These are phyloP conservation scores for Hymenoscyphus salicellus DNA, from an alignment of 2,329 filamentous ascomycete genomes.

Conservation along the genomic window DNA sequence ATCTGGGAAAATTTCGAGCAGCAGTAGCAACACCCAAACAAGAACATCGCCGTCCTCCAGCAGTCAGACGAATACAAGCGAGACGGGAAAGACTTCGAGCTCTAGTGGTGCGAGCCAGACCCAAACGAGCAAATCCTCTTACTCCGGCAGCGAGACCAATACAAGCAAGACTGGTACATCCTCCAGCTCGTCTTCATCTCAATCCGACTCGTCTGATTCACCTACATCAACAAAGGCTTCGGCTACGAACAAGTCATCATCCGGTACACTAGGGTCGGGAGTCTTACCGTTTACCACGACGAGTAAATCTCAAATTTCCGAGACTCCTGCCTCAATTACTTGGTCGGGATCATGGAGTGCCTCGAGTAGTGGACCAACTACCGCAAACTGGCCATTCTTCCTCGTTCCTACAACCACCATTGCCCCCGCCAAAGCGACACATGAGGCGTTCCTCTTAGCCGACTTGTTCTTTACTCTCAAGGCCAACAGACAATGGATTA, in stretches of 20 bases:
- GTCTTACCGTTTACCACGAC: background rate
- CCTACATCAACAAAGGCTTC: background rate
- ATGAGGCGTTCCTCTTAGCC: slow-evolving; percentile 8
- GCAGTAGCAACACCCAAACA: background rate
- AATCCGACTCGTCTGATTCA: background rate
- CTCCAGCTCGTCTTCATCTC: background rate
- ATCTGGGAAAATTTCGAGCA: background rate
- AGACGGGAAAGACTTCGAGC: background rate
- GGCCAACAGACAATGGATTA: slow-evolving; percentile 14
- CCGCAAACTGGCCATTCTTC: slow-evolving; percentile 2
- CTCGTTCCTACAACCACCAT: slow-evolving; percentile 9
- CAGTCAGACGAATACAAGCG: background rate
- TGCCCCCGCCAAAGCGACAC: slow-evolving; percentile 9
- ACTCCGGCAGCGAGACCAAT: background rate
- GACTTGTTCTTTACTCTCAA: slow-evolving; percentile 11
- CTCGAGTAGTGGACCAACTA: background rate
- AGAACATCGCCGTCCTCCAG: too few relatives aligned
- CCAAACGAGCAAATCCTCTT: background rate
- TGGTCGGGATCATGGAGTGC: slow-evolving; percentile 6
- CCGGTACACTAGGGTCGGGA: background rate
- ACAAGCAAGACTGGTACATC: background rate
- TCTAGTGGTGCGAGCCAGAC: background rate
- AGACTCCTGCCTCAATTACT: background rate
- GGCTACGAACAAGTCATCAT: background rate
- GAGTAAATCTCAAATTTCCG: background rate